Base-by-base conservation (phyloP, 108 stramenopile genomes). In the Cyclotella atomus region DNA sequence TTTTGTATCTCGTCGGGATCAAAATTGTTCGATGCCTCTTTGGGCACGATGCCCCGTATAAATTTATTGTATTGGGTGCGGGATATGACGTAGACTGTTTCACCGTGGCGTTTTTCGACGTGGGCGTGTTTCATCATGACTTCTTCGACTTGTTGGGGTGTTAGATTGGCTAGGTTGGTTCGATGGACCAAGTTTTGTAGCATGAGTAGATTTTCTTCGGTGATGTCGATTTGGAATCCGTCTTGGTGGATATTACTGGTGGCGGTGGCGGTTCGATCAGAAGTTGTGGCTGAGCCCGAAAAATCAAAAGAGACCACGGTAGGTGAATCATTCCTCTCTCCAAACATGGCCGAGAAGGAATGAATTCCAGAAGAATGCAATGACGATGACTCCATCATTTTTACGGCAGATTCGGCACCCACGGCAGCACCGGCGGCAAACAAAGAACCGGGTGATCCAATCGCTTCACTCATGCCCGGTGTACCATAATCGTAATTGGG, bases 241-340 rank as follows among this genome's bases (percentile, higher is more conserved):
- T 27, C n/a, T 29, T 8, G 24, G 30, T 32, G 16, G 0, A 8
- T 33, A 8, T 19, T 15, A 54, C 38, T 41, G 9, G 35, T 45
- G 33, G 19, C 15, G 3, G 41, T 29, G 3, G 82, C 74, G 4
- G 75, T 43, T 3, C 81, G 75, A 28, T 80, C 91, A 32, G 84
- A 82, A 71, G n/a, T 29, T 1, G 82, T 77, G 4, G 75, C 41
- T 3, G 83, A 77, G 25, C 83, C 91, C 27, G 84, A 82, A 71
- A 93, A 93, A 43, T 93, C 92, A 75, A 93, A 93, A 16, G 92
- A 89, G 7, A 92, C 80, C 20, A 90, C 83, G 16, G 84, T 87
- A 59, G 85, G 79, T 29, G 87, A 86, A 43, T 77, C 41, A 56
- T 74, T 72, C 43, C 33, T 65, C 28, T 76, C 85, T 30, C 83